Conservation (phyloP, 2,329 filamentous ascomycete species). For the Calonectria fujianensis region DNA sequence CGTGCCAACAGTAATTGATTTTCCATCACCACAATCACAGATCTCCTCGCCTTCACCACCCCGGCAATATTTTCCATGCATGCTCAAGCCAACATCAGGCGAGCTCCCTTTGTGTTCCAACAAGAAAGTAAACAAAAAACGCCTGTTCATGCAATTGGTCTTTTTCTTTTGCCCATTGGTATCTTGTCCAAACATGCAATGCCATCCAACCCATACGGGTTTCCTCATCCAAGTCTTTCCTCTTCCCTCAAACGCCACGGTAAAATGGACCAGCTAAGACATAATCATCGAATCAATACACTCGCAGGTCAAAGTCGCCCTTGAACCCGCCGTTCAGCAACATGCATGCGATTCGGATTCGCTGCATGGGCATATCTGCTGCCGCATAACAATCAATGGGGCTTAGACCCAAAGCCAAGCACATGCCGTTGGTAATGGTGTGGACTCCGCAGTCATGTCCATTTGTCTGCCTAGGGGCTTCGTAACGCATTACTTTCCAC, state of each 20-base stretch:
- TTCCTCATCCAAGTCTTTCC: slow-evolving; percentile 36
- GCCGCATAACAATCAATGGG: slow-evolving; percentile 70
- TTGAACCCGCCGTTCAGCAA: slow-evolving; percentile 80
- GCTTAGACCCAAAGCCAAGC: slow-evolving; percentile 72
- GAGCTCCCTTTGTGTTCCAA: slow-evolving; percentile 39
- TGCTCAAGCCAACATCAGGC: slow-evolving; percentile 42
- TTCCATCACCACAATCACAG: slow-evolving; percentile 1
- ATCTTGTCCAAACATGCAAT: slow-evolving; percentile 50
- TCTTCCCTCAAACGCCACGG: slow-evolving; percentile 46
- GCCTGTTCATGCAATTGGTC: slow-evolving; percentile 47
- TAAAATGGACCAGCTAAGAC: slow-evolving; percentile 38
- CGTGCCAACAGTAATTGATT: neutral
- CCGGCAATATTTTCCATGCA: slow-evolving; percentile 23
- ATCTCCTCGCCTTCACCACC: neutral
- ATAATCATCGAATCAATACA: slow-evolving; percentile 55
- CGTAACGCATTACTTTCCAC: slow-evolving; percentile 74
- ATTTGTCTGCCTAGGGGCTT: slow-evolving; percentile 77
- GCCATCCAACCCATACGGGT: slow-evolving; percentile 36
- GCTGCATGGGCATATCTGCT: slow-evolving; percentile 75
- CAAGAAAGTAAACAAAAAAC: slow-evolving; percentile 43
- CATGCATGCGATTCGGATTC: slow-evolving; percentile 78
- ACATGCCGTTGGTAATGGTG: slow-evolving; percentile 83
- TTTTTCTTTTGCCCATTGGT: slow-evolving; percentile 45
- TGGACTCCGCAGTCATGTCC: slow-evolving; percentile 86
- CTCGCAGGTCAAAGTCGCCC: slow-evolving; percentile 73